Evolutionary conservation across 768 basidiomycete genomes (phyloP), one percentile per base, ranked within the genome.

Genomic region (Tulasnella sp.): DNA sequence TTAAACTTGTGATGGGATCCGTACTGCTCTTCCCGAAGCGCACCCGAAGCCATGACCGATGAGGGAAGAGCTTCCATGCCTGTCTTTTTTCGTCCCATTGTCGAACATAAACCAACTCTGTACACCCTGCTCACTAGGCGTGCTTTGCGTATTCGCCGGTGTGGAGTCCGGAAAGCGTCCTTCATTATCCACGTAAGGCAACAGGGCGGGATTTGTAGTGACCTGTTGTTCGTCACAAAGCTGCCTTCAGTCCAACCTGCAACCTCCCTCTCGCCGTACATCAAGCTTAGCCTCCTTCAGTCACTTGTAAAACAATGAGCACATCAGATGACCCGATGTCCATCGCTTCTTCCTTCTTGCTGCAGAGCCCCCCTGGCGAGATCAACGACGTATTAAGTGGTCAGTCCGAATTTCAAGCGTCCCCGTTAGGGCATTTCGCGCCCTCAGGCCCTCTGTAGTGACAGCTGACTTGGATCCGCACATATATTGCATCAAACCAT

Each of bases 361-460:
- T 94, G 0, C 96, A 98, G 83, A 91, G 94, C 0, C 96, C 96
- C 35, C 96, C 96, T 0, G 96, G 96, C 69, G 93, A 99, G 86
- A 95, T 98, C 81, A 98, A 97, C 84, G 96, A 98, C 85, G 96
- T 98, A 23, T 87, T 98, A 75, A 94, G 94, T 82, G 95, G 95
- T 94, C 79, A 76, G 81, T 75, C 55, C 44, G 48, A n/a, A 18
- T 44, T 72, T 39, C 74, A 44, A 74, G 51, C 29, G 37, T 26
- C 75, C 51, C 48, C 71, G 78, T 71, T 80, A 78, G 75, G 26
- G 61, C 23, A 23, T 15, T 67, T 51, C 51, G 61, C 61, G 26
- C 61, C 61, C 61, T 67, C 61, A 67, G 61, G 29, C 61, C 5
- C 15, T 35, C 18, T 26, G 16, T 4, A 35, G 23, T 10, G 16